Conservation (phyloP, 1,284 basidiomycete species). For the Inonotus hispidus region DNA sequence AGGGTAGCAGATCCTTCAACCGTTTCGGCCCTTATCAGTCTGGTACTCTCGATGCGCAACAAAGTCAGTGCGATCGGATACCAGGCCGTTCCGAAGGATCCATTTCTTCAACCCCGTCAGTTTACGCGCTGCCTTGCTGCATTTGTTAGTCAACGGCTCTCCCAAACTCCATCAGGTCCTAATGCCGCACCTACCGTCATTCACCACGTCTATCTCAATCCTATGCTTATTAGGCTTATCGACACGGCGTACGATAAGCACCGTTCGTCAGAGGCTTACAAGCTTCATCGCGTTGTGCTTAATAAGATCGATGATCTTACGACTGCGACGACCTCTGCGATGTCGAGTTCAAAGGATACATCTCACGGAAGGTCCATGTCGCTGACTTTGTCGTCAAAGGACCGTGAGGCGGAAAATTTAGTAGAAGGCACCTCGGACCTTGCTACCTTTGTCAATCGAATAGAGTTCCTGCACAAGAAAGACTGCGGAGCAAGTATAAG, state of each 20-base stretch:
- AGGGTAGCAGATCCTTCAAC: conserved; percentile 65
- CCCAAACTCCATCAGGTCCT: conserved; percentile 21
- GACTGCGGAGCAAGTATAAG: conserved; percentile 34
- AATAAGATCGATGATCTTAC: conserved; percentile 44
- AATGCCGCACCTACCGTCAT: conserved; percentile 25
- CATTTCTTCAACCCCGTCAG: conserved; percentile 60
- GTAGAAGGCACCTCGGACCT: conserved; percentile 43
- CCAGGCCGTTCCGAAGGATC: conserved; percentile 63
- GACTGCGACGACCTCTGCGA: conserved; percentile 25
- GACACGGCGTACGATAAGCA: conserved; percentile 47
- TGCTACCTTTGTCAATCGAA: conserved; percentile 25
- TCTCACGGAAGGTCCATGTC: conserved; percentile 10
- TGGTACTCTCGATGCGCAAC: conserved; percentile 61
- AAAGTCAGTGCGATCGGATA: conserved; percentile 53
- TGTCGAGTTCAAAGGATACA: conserved; percentile 12
- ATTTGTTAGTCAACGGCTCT: conserved; percentile 24
- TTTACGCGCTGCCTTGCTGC: conserved; percentile 42
- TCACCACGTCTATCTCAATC: conserved; percentile 34
- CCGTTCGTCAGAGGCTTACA: conserved; percentile 50
- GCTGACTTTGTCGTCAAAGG: conserved; percentile 11
- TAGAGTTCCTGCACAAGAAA: conserved; percentile 23
- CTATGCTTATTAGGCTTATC: conserved; percentile 44
- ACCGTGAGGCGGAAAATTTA: conserved; percentile 11
- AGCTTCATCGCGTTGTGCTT: conserved; percentile 54
- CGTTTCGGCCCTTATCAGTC: conserved; percentile 61